phyloP scores from a whole-genome alignment of 805 yeast genomes.

The Candida chauliodis region DNA sequence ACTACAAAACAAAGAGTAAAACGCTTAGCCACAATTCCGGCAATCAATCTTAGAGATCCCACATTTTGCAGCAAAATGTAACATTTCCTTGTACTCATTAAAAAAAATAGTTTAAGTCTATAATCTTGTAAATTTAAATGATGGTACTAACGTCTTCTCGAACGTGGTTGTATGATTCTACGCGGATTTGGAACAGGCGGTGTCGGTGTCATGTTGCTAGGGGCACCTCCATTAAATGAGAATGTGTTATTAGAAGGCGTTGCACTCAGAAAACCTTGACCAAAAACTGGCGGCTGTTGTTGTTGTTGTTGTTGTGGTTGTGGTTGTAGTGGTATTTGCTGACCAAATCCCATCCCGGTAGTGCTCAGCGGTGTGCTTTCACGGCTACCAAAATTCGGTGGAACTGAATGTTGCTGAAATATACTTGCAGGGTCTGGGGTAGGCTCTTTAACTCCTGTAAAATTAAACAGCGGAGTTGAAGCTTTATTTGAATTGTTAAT shows the following conservation, averaged over 20 bases:
- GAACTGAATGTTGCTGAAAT: conserved; percentile 17
- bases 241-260: neutral
- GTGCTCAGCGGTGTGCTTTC: conserved; percentile 6
- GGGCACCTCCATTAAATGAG: conserved; percentile 8
- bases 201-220: conserved; percentile 11
- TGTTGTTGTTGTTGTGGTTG: conserved; percentile 6
- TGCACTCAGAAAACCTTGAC: neutral
- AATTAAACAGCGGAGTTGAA: conserved; percentile 15
- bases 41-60: too few species aligned
- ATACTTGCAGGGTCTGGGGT: conserved; percentile 32
- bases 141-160: conserved; percentile 7
- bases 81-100: too few species aligned
- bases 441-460: conserved; percentile 22
- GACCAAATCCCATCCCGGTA: neutral
- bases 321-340: too few species aligned
- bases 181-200: conserved; percentile 8
- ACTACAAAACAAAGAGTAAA: too few species aligned
- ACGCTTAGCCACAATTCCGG: too few species aligned
- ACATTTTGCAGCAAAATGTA: too few species aligned
- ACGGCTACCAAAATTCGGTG: conserved; percentile 1
- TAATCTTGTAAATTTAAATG: too few species aligned
- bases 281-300: conserved; percentile 4
- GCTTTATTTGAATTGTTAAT: neutral
- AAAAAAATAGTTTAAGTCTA: too few species aligned
- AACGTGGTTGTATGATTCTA: conserved; percentile 9